Evolutionary conservation across 148 eudicot genomes (phyloP).

Genomic region (Vaccinium vitisidaea): DNA sequence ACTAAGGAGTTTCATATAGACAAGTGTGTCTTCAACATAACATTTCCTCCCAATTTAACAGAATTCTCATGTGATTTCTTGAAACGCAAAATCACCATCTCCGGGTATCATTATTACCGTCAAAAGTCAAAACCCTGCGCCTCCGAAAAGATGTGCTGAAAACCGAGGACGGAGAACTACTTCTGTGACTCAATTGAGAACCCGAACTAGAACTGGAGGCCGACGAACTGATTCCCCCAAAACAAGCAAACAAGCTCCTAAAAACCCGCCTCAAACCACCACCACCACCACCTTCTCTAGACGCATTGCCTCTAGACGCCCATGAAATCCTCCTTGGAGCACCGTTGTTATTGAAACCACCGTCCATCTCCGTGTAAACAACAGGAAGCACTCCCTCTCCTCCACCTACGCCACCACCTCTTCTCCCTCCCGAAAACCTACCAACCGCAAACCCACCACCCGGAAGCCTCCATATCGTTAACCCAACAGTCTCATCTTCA

Average conservation of each 20-base stretch:
- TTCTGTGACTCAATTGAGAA: slow-evolving; percentile 31
- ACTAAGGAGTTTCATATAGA: neutral
- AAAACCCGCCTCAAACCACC: slow-evolving; percentile 57
- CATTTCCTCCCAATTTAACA: neutral
- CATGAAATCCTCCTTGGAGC: slow-evolving; percentile 85
- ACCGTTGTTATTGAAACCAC: slow-evolving; percentile 71
- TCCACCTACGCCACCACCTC: slow-evolving; percentile 80
- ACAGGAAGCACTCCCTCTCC: slow-evolving; percentile 46
- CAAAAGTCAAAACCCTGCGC: slow-evolving; percentile 29
- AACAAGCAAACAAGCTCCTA: slow-evolving; percentile 67
- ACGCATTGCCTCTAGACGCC: slow-evolving; percentile 72
- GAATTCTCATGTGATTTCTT: neutral
- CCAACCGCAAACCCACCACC: slow-evolving; percentile 82
- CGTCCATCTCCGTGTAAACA: slow-evolving; percentile 96
- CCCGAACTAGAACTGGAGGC: slow-evolving; percentile 55
- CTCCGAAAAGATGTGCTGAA: slow-evolving; percentile 26
- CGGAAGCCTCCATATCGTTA: slow-evolving; percentile 93
- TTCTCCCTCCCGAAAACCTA: slow-evolving; percentile 57
- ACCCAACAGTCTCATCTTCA: slow-evolving; percentile 81
- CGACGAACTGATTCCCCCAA: slow-evolving; percentile 49
- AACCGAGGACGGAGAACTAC: slow-evolving; percentile 31
- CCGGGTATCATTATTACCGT: neutral
- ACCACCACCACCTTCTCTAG: slow-evolving; percentile 40
- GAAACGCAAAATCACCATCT: slow-evolving; percentile 24
- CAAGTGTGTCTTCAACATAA: neutral